phyloP scores from a whole-genome alignment of 1,284 basidiomycete species.

The Serendipita sp. region DNA sequence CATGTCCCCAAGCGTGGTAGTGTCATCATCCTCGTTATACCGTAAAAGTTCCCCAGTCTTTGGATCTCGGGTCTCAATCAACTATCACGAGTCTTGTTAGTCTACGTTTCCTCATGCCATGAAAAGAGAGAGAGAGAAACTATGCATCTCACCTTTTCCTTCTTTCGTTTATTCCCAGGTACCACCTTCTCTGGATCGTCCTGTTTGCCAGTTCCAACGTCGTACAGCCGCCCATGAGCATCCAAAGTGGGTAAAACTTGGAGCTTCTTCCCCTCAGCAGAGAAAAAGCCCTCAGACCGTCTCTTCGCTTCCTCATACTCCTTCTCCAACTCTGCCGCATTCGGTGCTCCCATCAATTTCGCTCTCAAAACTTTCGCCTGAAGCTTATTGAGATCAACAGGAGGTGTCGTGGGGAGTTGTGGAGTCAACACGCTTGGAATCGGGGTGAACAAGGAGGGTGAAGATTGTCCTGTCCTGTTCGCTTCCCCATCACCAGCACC shows the following conservation, averaged over 20 bases:
- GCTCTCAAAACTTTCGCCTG: slow-evolving; percentile 89
- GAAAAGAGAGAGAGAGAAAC: not conserved
- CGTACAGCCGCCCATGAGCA: slow-evolving; percentile 75
- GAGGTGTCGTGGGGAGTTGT: slow-evolving; percentile 23
- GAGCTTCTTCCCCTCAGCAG: slow-evolving; percentile 29
- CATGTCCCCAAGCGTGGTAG: slow-evolving; percentile 75
- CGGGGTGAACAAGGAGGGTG: slow-evolving; percentile 38
- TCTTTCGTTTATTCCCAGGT: slow-evolving; percentile 64
- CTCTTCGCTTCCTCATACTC: slow-evolving; percentile 65
- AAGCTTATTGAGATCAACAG: slow-evolving; percentile 66
- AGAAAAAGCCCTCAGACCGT: slow-evolving; percentile 19
- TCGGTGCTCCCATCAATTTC: slow-evolving; percentile 64
- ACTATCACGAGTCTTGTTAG: slow-evolving; percentile 12
- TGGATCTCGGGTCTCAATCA: slow-evolving; percentile 76
- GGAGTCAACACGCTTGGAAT: slow-evolving; percentile 84
- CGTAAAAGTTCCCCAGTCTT: slow-evolving; percentile 77
- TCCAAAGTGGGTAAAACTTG: slow-evolving; percentile 87
- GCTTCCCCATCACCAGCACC: no score
- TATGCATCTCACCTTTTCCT: slow-evolving; percentile 43
- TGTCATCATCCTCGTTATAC: slow-evolving; percentile 83
- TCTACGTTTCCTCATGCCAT: no score
- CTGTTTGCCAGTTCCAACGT: slow-evolving; percentile 58
- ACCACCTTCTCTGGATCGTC: slow-evolving; percentile 31
- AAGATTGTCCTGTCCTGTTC: slow-evolving; percentile 10
- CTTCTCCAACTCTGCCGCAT: slow-evolving; percentile 61